These are phyloP conservation scores for Poterioochromonas sp. DNA, from an alignment of 352 stramenopile species.

Conservation along the genomic window DNA sequence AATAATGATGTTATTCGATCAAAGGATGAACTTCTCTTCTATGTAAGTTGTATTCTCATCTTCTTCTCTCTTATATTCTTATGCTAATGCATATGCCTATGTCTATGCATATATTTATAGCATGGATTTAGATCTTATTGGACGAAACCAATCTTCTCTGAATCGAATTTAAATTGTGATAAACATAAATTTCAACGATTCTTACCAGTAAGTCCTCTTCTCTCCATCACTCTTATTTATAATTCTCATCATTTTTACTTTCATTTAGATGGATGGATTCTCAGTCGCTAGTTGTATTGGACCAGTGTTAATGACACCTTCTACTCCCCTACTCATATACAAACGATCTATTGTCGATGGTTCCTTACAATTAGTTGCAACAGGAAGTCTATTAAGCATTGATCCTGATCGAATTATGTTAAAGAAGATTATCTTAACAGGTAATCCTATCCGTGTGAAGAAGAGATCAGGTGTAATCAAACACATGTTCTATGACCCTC, in stretches of 20 bases:
- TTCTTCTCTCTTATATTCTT: constrained; percentile 57
- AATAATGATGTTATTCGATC: constrained; percentile 17
- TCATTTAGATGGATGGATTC: constrained; percentile 16
- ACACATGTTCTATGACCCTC: constrained; percentile 98
- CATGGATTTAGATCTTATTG: constrained; percentile 89
- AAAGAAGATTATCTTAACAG: constrained; percentile 98
- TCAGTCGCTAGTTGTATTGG: not conserved
- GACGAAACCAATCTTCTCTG: constrained; percentile 84
- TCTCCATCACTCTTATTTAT: not conserved
- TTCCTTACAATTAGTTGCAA: constrained; percentile 71
- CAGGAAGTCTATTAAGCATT: constrained; percentile 84
- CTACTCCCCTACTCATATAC: not conserved
- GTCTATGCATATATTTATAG: constrained; percentile 63
- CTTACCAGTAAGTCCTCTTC: not conserved
- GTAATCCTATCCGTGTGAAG: constrained; percentile 95
- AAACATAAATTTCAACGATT: constrained; percentile 81
- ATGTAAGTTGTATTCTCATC: constrained; percentile 15
- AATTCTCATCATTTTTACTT: not conserved
- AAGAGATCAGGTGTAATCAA: constrained; percentile 93
- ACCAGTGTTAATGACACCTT: not conserved
- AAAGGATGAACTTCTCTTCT: not conserved
- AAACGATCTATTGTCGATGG: constrained; percentile 32
- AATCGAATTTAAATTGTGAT: constrained; percentile 95
- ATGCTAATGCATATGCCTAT: constrained; percentile 92
- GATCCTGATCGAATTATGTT: constrained; percentile 93